Evolutionary conservation across 345 rosid species (phyloP), one percentile per base, ranked within the genome.

Genomic region (Euclidium syriacum): DNA sequence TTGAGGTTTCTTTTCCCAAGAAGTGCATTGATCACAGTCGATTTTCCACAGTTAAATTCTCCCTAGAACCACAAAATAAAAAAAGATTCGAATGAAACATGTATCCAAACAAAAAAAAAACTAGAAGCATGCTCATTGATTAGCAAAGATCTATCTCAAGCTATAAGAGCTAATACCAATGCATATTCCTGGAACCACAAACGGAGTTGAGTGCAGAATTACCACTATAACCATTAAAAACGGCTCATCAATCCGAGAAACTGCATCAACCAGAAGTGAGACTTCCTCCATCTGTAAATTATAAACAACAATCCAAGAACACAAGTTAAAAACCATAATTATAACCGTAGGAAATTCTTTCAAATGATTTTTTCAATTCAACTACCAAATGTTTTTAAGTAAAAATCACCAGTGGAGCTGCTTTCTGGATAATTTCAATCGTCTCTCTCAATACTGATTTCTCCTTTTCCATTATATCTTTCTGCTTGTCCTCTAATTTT

Each of bases 151-250:
- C 43, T 53, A 35, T 54, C 44, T 33, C 62, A 30, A 50, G 29
- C 35, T 44, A 54, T 16, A 56, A 80, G 96, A 85, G 97, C 90
- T 81, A 85, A 87, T 90, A 90, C 88, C 95, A 80, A 85, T 77
- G 81, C 68, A 94, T 78, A 84, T 84, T 77, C 95, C 83, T 77
- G 88, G 95, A 84, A 87, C 95, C 96, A 90, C 87, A 94, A 81
- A 83, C 70, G 99, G 79, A 84, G 88, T 84, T 94, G 91, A 87
- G 96, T 95, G 82, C 97, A 80, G 90, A 83, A 85, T 90, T 94
- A 94, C 97, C 96, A 87, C 97, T 85, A 94, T 90, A 63, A 80
- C 97, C 95, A 87, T 86, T 40, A 90, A 80, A 84, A 90, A 85
- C 26, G 99, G 97, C 82, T 87, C 96, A 77, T 94, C 95, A 62